These are phyloP conservation scores for Larix kaempferi DNA, from an alignment of 75 land plant species.

Conservation along the genomic window DNA sequence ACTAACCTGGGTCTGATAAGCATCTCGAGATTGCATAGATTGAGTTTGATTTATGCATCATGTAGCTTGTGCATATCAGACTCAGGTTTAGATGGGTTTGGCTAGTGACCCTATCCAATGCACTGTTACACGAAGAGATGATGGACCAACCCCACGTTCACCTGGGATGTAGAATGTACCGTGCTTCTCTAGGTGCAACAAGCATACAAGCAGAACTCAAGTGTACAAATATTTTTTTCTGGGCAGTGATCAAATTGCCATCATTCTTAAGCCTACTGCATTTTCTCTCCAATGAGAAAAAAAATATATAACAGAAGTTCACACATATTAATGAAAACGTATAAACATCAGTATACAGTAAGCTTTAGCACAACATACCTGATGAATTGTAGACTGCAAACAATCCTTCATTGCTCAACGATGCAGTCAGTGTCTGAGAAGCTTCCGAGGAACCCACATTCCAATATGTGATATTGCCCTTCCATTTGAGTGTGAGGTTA, in stretches of 20 bases:
- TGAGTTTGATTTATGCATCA: too few relatives aligned
- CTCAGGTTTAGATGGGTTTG: too few relatives aligned
- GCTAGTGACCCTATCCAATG: too few relatives aligned
- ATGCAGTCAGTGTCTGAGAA: conserved; percentile 8
- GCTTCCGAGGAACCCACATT: conserved; percentile 13
- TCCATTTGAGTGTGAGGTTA: conserved; percentile 40
- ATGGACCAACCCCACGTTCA: too few relatives aligned
- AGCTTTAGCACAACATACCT: conserved; percentile 5
- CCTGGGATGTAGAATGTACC: too few relatives aligned
- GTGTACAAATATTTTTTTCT: neutral
- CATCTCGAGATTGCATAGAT: too few relatives aligned
- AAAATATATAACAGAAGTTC: too few relatives aligned
- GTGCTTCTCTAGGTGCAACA: neutral
- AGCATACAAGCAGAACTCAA: neutral
- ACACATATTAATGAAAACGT: neutral
- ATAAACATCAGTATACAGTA: neutral
- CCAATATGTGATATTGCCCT: conserved; percentile 29
- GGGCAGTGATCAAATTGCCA: neutral
- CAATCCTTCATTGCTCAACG: conserved; percentile 5
- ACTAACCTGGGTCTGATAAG: too few relatives aligned
- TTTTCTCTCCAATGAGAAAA: neutral
- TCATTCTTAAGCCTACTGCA: neutral
- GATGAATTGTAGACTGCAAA: conserved; percentile 9
- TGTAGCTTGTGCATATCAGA: too few relatives aligned
- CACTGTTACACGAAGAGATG: too few relatives aligned